These are phyloP conservation scores for Panellus pusillus DNA, from an alignment of 768 basidiomycete genomes.

Conservation along the genomic window DNA sequence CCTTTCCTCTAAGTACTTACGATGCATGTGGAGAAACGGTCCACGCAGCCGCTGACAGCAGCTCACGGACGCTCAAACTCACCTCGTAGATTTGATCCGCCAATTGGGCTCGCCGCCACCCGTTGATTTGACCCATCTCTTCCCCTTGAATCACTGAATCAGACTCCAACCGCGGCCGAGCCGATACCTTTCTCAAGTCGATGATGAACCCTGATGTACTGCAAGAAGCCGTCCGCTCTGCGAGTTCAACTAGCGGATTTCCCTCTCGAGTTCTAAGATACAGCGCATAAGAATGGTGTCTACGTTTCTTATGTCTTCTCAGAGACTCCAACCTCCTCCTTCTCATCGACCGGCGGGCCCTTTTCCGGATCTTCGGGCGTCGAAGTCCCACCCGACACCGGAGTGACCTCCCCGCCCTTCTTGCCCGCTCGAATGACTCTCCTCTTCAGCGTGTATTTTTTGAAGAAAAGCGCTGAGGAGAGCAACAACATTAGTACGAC, in stretches of 20 bases:
- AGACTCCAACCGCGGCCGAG: slow-evolving; percentile 1
- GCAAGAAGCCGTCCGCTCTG: not conserved
- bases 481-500: not conserved
- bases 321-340: too few species aligned
- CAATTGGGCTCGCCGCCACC: not conserved
- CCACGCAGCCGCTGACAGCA: too few species aligned
- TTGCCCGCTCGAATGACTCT: not conserved
- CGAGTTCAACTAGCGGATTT: too few species aligned
- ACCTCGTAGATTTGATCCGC: slow-evolving; percentile 2
- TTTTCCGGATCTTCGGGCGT: not conserved
- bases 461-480: not conserved
- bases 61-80: not conserved
- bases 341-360: not conserved
- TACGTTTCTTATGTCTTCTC: too few species aligned
- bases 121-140: slow-evolving; percentile 8
- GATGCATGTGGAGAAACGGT: too few species aligned
- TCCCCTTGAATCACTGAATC: slow-evolving; percentile 7
- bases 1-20: too few species aligned
- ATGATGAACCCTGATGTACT: slow-evolving; percentile 5
- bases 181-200: slow-evolving; percentile 1
- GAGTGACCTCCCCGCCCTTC: not conserved
- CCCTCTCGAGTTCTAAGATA: too few species aligned
- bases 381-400: not conserved
- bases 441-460: slow-evolving; percentile 6
- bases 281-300: too few species aligned